phyloP scores from a whole-genome alignment of 371 early-diverging fungal species.

The Zychaea mexicana region DNA sequence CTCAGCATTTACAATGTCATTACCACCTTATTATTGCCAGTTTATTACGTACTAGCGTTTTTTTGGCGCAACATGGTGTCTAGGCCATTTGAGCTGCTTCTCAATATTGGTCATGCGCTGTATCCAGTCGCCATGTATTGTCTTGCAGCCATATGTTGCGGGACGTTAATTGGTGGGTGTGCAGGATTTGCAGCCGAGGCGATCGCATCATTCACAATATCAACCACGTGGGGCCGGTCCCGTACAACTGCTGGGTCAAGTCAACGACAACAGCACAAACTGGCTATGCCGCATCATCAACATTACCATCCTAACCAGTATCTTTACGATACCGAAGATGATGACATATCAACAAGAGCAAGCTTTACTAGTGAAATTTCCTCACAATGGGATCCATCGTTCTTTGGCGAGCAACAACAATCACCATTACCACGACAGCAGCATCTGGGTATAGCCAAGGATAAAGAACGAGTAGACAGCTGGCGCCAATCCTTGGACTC shows the following conservation, averaged over 20 bases:
- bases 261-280: background rate
- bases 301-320: background rate
- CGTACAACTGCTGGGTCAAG: background rate
- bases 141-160: constrained; percentile 35
- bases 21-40: background rate
- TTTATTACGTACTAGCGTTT: background rate
- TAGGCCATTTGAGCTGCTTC: background rate
- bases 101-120: background rate
- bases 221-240: constrained; percentile 38
- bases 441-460: constrained; percentile 5
- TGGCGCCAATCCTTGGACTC: background rate
- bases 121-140: constrained; percentile 37
- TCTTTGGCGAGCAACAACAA: background rate
- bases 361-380: background rate
- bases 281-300: background rate
- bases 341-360: background rate
- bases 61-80: constrained; percentile 2
- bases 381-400: background rate
- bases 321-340: background rate
- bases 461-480: background rate
- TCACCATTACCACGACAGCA: too few species aligned
- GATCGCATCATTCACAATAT: constrained; percentile 29
- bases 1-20: background rate
- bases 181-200: constrained; percentile 52
- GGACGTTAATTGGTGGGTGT: constrained; percentile 44